Percentiles rank a stretch among this genome's conserved stretches.
Conservation (phyloP, 2,329 filamentous ascomycete species). For the Talaromyces funiculosus region DNA sequence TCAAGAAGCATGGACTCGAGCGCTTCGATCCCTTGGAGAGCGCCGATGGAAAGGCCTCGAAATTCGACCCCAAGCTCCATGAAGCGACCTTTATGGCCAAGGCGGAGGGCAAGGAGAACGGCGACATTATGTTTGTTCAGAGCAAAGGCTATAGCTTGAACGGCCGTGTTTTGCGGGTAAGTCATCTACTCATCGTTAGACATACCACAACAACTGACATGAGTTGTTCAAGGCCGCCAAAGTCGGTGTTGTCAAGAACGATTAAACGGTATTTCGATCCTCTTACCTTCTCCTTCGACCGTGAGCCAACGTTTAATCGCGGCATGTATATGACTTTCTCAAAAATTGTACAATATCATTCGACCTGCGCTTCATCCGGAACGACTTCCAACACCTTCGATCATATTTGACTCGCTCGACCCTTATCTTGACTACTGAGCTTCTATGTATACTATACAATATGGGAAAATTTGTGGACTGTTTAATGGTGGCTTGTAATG, state of each 20-base stretch:
- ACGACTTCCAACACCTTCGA: background rate
- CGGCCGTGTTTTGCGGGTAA: conserved; percentile 70
- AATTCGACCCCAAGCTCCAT: conserved; percentile 94
- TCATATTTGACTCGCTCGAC: background rate
- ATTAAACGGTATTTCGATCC: conserved; percentile 24
- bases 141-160: conserved; percentile 95
- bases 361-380: background rate
- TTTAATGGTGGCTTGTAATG: background rate
- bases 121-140: conserved; percentile 85
- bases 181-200: conserved; percentile 16
- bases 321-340: conserved; percentile 3
- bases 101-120: conserved; percentile 80
- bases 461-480: background rate
- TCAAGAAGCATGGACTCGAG: conserved; percentile 92
- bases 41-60: conserved; percentile 57
- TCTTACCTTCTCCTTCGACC: conserved; percentile 1
- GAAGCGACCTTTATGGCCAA: conserved; percentile 95
- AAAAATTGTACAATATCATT: conserved; percentile 12
- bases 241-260: conserved; percentile 91
- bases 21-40: conserved; percentile 65
- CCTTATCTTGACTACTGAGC: background rate
- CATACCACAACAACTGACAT: conserved; percentile 12
- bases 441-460: conserved; percentile 10
- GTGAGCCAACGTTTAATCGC: background rate
- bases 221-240: conserved; percentile 61